A percentile compares a stretch with the other conserved stretches of the same genome.
Evolutionary conservation across 1,284 basidiomycete genomes (phyloP).

Genomic region (Rhodotorula sp.): DNA sequence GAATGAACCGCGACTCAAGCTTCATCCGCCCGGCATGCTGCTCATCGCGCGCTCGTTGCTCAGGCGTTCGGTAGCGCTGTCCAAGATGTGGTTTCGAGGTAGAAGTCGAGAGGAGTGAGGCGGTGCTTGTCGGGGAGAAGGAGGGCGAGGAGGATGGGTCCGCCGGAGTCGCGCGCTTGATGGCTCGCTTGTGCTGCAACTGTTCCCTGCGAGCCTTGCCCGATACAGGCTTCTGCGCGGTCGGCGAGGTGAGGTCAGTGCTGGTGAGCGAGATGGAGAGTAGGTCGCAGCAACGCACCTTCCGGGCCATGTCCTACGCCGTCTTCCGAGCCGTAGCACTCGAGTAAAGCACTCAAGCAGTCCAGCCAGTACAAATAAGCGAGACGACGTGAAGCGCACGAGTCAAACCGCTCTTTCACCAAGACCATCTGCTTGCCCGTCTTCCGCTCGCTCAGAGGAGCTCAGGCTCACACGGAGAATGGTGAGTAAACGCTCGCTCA

Average conservation of each 20-base stretch:
- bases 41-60: constrained; percentile 24
- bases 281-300: background rate
- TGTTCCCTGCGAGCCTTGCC: constrained; percentile 48
- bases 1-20: constrained; percentile 37
- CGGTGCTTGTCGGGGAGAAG: background rate
- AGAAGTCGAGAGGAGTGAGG: constrained; percentile 2
- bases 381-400: no score
- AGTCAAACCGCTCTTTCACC: no score
- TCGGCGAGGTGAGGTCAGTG: background rate
- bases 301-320: background rate
- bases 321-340: background rate
- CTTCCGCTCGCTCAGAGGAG: no score
- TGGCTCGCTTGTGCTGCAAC: constrained; percentile 70
- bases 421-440: no score
- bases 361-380: no score
- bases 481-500: no score
- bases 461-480: no score
- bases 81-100: background rate
- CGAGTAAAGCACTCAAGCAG: no score
- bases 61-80: constrained; percentile 22
- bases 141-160: constrained; percentile 44
- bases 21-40: constrained; percentile 29
- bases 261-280: background rate
- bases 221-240: constrained; percentile 25
- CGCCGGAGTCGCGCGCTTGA: constrained; percentile 69